Conservation (phyloP, 2,329 filamentous ascomycete species). For the Thelonectria rubi region DNA sequence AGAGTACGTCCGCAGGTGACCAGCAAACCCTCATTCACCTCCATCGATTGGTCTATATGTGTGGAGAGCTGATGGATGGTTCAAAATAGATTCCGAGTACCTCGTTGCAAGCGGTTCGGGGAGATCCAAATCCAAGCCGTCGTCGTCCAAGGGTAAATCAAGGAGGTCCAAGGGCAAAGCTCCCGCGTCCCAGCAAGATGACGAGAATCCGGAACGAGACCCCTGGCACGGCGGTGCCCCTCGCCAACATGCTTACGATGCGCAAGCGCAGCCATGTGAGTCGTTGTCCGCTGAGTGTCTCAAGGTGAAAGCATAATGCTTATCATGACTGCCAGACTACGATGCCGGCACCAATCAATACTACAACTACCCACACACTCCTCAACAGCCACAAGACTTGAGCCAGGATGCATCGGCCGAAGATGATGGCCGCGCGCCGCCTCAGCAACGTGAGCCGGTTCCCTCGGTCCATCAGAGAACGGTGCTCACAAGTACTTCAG, state of each 20-base stretch:
- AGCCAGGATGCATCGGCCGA: not conserved
- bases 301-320: not conserved
- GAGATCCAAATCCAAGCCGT: constrained; percentile 27
- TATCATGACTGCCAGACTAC: constrained; percentile 10
- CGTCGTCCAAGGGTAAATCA: constrained; percentile 30
- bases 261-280: constrained; percentile 14
- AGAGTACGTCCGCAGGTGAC: constrained; percentile 31
- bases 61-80: constrained; percentile 22
- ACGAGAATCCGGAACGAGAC: constrained; percentile 29
- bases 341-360: constrained; percentile 11
- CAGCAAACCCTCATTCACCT: too few relatives aligned
- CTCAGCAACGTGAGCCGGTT: too few relatives aligned
- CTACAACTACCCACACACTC: constrained; percentile 8
- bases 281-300: not conserved
- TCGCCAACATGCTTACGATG: not conserved
- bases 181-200: constrained; percentile 28
- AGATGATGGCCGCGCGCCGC: too few relatives aligned
- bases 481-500: constrained; percentile 11
- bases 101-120: constrained; percentile 29
- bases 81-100: constrained; percentile 32
- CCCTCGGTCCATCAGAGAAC: too few relatives aligned
- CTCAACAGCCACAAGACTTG: not conserved
- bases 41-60: not conserved
- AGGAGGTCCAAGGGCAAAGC: constrained; percentile 34
- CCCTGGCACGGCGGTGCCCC: not conserved